phyloP scores from a whole-genome alignment of 345 rosid species.

The Populus ilicifolia region DNA sequence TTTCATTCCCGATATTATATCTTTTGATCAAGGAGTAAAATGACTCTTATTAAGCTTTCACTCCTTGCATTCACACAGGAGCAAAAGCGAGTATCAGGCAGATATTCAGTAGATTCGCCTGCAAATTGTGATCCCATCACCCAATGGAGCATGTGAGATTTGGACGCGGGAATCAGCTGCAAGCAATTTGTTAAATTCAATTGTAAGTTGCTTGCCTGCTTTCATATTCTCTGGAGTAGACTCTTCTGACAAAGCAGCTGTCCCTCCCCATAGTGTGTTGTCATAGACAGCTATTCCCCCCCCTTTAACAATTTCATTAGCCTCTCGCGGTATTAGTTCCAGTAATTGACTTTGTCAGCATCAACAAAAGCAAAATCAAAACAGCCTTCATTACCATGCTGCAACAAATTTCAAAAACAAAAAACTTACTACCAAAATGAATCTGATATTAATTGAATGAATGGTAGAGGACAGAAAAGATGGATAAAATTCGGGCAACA shows the following conservation, averaged over 20 bases:
- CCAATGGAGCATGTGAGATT: constrained; percentile 50
- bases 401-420: background rate
- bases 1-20: no score
- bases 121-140: constrained; percentile 69
- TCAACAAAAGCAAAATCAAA: constrained; percentile 54
- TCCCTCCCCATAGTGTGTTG: constrained; percentile 45
- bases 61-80: no score
- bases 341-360: constrained; percentile 42
- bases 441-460: no score
- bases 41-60: no score
- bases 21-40: no score
- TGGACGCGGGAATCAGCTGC: constrained; percentile 55
- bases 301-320: constrained; percentile 35
- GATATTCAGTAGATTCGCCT: constrained; percentile 23
- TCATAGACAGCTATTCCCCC: constrained; percentile 45
- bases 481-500: no score
- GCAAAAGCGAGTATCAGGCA: no score
- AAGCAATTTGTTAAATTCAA: constrained; percentile 44
- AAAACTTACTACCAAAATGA: background rate
- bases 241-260: constrained; percentile 34
- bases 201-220: constrained; percentile 15
- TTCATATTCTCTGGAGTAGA: constrained; percentile 14
- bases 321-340: constrained; percentile 45
- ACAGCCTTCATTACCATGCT: constrained; percentile 37
- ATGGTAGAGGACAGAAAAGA: no score